Evolutionary conservation across 208 protist genomes (phyloP).

Genomic region (Leishmania turanica): DNA sequence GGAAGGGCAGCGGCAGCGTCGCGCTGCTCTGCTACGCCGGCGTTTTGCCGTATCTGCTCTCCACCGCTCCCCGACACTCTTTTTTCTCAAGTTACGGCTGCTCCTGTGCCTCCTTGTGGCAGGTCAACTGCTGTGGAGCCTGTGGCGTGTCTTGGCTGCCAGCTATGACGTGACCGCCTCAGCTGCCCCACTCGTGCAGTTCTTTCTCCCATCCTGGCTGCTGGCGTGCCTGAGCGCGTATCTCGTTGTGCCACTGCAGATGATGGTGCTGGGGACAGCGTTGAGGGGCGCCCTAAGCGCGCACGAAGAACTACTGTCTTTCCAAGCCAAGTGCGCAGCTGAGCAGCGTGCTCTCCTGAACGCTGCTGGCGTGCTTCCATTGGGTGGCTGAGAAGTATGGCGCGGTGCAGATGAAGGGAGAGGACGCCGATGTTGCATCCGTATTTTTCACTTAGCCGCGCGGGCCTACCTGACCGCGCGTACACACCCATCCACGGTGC

Average conservation of each 20-base stretch:
- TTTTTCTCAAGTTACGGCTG: slow-evolving; percentile 37
- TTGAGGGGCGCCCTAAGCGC: slow-evolving; percentile 21
- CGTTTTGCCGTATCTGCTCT: slow-evolving; percentile 11
- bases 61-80: slow-evolving; percentile 26
- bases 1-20: neutral
- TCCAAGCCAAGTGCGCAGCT: slow-evolving; percentile 19
- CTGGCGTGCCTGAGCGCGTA: slow-evolving; percentile 20
- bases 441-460: neutral
- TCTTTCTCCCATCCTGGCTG: slow-evolving; percentile 21
- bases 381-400: neutral
- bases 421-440: neutral
- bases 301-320: slow-evolving; percentile 27
- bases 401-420: neutral
- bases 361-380: slow-evolving; percentile 2
- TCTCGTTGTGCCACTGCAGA: slow-evolving; percentile 11
- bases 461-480: neutral
- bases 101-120: slow-evolving; percentile 36
- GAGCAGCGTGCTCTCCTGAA: slow-evolving; percentile 29
- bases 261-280: slow-evolving; percentile 22
- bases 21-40: slow-evolving; percentile 14
- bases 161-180: neutral
- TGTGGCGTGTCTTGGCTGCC: slow-evolving; percentile 11
- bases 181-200: neutral
- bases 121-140: slow-evolving; percentile 21
- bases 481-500: neutral